Base-by-base conservation (phyloP, 139 green algal genomes). In the Pseudopediastrum boryanum region DNA sequence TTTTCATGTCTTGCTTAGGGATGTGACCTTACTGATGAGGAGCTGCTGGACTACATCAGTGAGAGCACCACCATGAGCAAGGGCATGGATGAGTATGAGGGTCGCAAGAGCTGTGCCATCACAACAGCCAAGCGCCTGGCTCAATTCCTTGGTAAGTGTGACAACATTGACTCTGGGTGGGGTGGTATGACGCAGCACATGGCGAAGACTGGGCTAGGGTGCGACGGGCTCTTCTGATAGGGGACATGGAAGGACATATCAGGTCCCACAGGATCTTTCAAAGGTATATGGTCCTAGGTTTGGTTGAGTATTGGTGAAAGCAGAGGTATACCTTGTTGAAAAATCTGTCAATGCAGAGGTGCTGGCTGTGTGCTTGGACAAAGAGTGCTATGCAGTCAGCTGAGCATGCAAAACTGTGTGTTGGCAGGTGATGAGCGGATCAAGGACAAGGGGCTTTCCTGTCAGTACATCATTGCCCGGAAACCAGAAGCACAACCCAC, bases 11-110 rank as follows among this genome's bases (percentile, higher is more conserved):
- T n/a, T n/a, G n/a, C n/a, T 12, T 80, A 90, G 71, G 94, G 94
- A 65, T 58, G 68, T 31, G 92, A 97, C 80, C 79, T 98, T 56
- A 90, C 83, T n/a, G 92, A 97, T 68, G 85, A 93, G 38, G 94
- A 98, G 89, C 89, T 99, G 81, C 83, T 98, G 10, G 90, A 94
- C 46, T 92, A 95, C 85, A 98, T 99, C 85, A 93, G 81, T 25
- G 94, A 99, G 87, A 90, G 87, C 61, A 96, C 83, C 79, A 96
- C 92, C 27, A 98, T 99, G 96, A 96, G 88, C 89, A 98, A 98
- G 88, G 78, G 84, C 8, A 82, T 98, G 78, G 93, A 95, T 43
- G 96, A 98, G 79, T 99, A 98, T 67, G 96, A 95, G 27, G 96
- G 89, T 38, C 92, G 94, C 77, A 98, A 98, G 90, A 93, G 83